Evolutionary conservation across 2,329 filamentous ascomycete species (phyloP), one percentile per base, ranked within the genome.

Genomic region (Lachnellula subtilissima): DNA sequence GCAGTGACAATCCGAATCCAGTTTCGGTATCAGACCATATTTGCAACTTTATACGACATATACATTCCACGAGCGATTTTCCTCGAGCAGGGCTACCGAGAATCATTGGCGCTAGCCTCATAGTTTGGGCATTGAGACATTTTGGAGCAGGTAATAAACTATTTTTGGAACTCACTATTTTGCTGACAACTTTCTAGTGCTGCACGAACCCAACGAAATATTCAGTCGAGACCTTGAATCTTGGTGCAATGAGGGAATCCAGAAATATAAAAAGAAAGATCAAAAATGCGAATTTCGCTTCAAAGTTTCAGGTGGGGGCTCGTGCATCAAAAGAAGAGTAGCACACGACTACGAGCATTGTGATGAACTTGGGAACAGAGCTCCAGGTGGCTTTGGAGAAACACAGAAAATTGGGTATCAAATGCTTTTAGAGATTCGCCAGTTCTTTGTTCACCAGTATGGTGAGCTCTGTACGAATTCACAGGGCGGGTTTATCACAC

Each of bases 1-100:
- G 61, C 11, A 53, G 51, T 19, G 59, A 61, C 42, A 63, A 61
- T 22, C 61, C 61, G 12, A 61, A 54, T 22, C 61, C 61, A 7
- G 23, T 46, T 14, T 58, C 56, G 3, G 54, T 57, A 22, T 49
- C 40, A 22, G 56, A 61, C 39, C 61, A 63, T 50, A 55, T 63
- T 28, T 52, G 59, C 17, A 63, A 63, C 49, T 63, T 63, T 43
- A 49, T 63, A 17, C 57, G 61, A 14, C 59, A 58, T 12, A 17
- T 50, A 9, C 28, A 43, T 49, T 36, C 40, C 8, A 25, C 50
- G 14, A 15, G 12, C 25, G 17, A 50, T 3, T 54, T 54, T 46
- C 53, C 53, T 19, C 9, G 22, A 32, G 46, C n/a, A 4, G 48
- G 39, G 25, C 39, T 50, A n/a, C 19, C 52, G 5, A 54, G 46